Conservation (phyloP, 352 stramenopile genomes). For the Paralagenidium karlingii region DNA sequence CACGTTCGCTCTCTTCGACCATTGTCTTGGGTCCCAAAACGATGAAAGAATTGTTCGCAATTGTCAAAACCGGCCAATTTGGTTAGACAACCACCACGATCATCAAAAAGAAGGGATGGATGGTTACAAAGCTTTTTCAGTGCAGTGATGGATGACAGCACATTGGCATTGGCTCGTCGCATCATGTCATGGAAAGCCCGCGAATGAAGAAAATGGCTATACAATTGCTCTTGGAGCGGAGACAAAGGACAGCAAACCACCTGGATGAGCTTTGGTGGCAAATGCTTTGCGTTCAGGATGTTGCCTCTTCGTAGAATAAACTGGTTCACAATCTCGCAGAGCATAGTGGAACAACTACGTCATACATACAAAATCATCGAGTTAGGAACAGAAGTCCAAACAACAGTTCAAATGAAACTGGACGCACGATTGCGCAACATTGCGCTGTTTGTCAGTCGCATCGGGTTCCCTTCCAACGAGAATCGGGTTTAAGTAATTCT, state of each 20-base stretch:
- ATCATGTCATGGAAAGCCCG: conserved; percentile 95
- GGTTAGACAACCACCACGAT: conserved; percentile 67
- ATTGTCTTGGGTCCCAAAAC: conserved; percentile 15
- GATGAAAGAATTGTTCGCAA: conserved; percentile 51
- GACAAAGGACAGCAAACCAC: conserved; percentile 97
- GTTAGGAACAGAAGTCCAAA: not conserved
- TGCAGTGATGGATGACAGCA: conserved; percentile 80
- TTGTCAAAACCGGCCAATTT: conserved; percentile 73
- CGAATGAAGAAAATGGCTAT: conserved; percentile 90
- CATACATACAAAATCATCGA: conserved; percentile 5
- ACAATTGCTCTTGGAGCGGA: conserved; percentile 93
- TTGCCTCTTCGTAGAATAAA: conserved; percentile 98
- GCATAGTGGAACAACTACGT: conserved; percentile 90
- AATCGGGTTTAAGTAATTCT: conserved; percentile 85
- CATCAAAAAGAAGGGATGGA: conserved; percentile 88
- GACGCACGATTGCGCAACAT: conserved; percentile 33
- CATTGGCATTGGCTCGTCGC: conserved; percentile 86
- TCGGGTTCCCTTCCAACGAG: conserved; percentile 84
- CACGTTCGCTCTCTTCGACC: conserved; percentile 32
- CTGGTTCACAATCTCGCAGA: conserved; percentile 96
- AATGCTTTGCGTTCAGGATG: conserved; percentile 96
- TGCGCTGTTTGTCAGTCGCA: conserved; percentile 68
- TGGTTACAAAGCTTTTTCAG: conserved; percentile 98
- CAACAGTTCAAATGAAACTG: not conserved
- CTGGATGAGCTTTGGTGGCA: conserved; percentile 97